Percentiles rank a stretch among this genome's conserved stretches.
Evolutionary conservation across 495 filamentous ascomycete species (phyloP).

Genomic region (Penicillium cataractarum): DNA sequence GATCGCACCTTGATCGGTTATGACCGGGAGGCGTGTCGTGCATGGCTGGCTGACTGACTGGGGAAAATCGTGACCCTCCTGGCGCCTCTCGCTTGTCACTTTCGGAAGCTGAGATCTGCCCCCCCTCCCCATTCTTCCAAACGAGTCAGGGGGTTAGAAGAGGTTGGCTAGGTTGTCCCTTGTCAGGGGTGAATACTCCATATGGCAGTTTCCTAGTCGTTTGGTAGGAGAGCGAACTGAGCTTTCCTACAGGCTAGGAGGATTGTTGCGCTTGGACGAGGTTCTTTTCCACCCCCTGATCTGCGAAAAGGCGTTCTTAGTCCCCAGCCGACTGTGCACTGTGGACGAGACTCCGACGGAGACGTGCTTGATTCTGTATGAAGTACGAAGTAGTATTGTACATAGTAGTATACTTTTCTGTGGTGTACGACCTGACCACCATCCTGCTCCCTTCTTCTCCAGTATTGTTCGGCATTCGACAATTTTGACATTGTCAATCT

Average conservation of each 20-base stretch:
- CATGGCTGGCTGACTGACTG: constrained; percentile 38
- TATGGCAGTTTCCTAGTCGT: background rate
- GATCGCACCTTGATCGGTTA: constrained; percentile 27
- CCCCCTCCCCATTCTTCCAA: too few species aligned
- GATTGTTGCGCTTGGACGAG: constrained; percentile 9
- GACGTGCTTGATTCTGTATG: background rate
- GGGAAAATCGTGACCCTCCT: constrained; percentile 24
- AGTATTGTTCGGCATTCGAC: constrained; percentile 1
- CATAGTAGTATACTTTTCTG: background rate
- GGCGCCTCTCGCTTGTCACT: constrained; percentile 30
- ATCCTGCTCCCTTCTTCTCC: background rate
- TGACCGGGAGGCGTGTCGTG: constrained; percentile 31
- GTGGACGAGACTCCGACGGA: background rate
- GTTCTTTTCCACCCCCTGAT: constrained; percentile 3
- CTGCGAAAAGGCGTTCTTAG: constrained; percentile 6
- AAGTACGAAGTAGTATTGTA: background rate
- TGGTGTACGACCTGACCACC: background rate
- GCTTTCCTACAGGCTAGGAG: background rate
- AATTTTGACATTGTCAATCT: background rate
- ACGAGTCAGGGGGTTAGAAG: background rate
- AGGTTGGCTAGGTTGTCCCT: background rate
- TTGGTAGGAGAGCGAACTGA: background rate
- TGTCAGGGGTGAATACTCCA: background rate
- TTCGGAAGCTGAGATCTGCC: constrained; percentile 27
- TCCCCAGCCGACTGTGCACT: background rate